Evolutionary conservation across 306 rosid genomes (phyloP).

Genomic region (Rubus idaeus): DNA sequence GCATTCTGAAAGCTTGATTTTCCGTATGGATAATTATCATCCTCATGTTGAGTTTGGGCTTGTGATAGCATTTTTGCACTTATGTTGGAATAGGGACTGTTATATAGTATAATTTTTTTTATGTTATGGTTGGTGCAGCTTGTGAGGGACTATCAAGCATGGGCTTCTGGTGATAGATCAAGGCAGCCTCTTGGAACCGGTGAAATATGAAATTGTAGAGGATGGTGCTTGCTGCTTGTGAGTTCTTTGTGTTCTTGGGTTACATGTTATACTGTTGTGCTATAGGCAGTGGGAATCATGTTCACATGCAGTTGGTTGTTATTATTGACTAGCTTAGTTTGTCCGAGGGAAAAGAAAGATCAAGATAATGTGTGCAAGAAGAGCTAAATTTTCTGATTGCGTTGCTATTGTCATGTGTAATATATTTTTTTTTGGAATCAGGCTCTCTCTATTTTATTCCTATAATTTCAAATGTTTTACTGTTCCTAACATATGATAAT

Average conservation of each 20-base stretch:
- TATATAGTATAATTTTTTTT: background rate
- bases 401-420: background rate
- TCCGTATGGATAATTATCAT: background rate
- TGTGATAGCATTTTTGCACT: background rate
- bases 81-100: background rate
- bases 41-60: background rate
- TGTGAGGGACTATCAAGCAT: slow-evolving; percentile 85
- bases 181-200: slow-evolving; percentile 88
- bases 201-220: slow-evolving; percentile 42
- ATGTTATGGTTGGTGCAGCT: slow-evolving; percentile 51
- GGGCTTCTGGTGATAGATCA: slow-evolving; percentile 82
- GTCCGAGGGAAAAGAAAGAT: background rate
- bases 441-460: background rate
- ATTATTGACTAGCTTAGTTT: background rate
- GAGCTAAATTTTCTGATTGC: background rate
- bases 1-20: background rate
- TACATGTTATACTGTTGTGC: background rate
- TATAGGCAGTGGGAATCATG: background rate
- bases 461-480: background rate
- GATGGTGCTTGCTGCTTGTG: slow-evolving; percentile 16
- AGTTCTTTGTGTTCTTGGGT: slow-evolving; percentile 16
- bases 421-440: background rate
- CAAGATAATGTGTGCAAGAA: no score
- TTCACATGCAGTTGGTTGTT: background rate
- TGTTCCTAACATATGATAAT: no score